Evolutionary conservation across 2,329 filamentous ascomycete genomes (phyloP).

Genomic region (Monilinia polystroma): DNA sequence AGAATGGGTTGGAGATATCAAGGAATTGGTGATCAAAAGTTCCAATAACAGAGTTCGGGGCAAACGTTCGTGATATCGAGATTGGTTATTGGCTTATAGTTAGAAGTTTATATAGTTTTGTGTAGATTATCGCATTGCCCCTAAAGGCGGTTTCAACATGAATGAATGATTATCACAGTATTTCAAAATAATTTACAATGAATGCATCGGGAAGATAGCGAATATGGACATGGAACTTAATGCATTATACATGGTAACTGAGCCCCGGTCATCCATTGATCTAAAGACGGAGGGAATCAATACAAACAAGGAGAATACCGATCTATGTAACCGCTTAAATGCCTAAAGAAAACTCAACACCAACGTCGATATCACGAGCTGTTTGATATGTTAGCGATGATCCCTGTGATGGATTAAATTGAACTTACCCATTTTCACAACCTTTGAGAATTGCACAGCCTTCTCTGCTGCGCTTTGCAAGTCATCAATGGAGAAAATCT

Average conservation of each 20-base stretch:
- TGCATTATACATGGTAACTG: constrained; percentile 39
- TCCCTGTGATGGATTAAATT: constrained; percentile 16
- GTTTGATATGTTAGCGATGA: constrained; percentile 33
- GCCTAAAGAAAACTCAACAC: constrained; percentile 90
- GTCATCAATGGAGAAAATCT: constrained; percentile 99
- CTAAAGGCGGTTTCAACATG: neutral
- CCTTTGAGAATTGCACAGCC: constrained; percentile 97
- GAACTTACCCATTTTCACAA: constrained; percentile 90
- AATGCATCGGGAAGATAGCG: neutral
- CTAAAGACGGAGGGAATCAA: constrained; percentile 38
- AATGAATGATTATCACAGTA: neutral
- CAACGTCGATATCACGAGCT: constrained; percentile 95
- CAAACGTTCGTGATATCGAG: no score
- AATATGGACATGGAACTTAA: constrained; percentile 23
- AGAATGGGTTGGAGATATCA: neutral
- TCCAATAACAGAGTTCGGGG: neutral
- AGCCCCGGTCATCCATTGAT: constrained; percentile 30
- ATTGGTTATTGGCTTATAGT: neutral
- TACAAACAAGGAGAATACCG: constrained; percentile 35
- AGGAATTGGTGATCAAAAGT: neutral
- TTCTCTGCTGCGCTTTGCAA: constrained; percentile 96
- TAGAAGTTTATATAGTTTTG: neutral
- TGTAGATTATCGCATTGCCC: neutral
- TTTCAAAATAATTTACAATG: neutral
- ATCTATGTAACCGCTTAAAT: constrained; percentile 56